Percentiles rank a stretch among this genome's conserved stretches.
phyloP scores from a whole-genome alignment of 805 yeast species.

The Debaryomyces prosopidis region DNA sequence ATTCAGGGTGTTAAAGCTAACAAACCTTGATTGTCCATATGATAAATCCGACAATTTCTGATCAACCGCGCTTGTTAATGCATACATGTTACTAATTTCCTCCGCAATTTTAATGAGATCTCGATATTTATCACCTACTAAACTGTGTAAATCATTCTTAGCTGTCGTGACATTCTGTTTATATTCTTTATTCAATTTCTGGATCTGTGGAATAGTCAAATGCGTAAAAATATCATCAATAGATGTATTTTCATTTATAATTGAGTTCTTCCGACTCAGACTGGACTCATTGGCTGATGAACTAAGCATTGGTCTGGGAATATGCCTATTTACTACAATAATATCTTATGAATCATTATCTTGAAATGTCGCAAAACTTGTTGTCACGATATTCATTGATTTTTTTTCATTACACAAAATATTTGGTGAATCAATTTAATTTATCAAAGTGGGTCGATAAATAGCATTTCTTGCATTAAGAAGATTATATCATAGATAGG shows the following conservation, averaged over 20 bases:
- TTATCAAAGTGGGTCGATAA: no score
- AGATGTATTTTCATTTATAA: slow-evolving; percentile 10
- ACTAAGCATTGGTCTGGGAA: not conserved
- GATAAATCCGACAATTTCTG: slow-evolving; percentile 30
- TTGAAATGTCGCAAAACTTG: not conserved
- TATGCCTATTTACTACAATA: not conserved
- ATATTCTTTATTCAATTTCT: slow-evolving; percentile 28
- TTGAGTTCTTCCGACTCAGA: not conserved
- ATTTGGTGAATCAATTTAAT: no score
- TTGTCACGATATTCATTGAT: not conserved
- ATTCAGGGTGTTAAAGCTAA: slow-evolving; percentile 20
- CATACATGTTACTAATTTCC: slow-evolving; percentile 36
- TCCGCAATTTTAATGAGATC: slow-evolving; percentile 46
- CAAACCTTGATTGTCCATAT: slow-evolving; percentile 28
- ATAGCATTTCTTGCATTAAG: no score
- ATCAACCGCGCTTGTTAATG: slow-evolving; percentile 21
- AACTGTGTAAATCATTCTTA: slow-evolving; percentile 31
- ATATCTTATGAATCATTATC: not conserved
- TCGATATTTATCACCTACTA: slow-evolving; percentile 43
- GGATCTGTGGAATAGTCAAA: slow-evolving; percentile 33
- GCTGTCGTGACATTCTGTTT: slow-evolving; percentile 25
- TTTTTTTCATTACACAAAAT: not conserved
- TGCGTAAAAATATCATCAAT: slow-evolving; percentile 37
- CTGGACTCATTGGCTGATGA: not conserved
- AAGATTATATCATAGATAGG: no score